Base-by-base conservation (phyloP, 2,329 filamentous ascomycete genomes). In the Pseudocercospora fijiensis region DNA sequence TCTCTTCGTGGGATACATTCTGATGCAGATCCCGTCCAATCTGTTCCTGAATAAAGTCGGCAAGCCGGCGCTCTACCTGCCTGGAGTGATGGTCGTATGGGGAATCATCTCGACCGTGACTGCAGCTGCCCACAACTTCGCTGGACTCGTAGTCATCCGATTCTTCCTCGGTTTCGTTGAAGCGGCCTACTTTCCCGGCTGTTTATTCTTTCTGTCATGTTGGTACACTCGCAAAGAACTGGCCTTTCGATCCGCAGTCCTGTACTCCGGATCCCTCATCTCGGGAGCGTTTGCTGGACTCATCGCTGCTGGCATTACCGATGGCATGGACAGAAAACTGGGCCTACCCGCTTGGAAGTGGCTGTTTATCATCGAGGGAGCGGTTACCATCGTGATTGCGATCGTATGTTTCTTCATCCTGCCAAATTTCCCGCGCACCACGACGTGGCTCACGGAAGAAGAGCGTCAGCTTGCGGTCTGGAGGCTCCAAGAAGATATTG, bases 151-250 rank as follows among this genome's bases (percentile, higher is more conserved):
- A 0, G 74, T 72, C 6, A 73, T 75, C 47, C 69, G 78, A 43
- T 79, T 79, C 66, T 75, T 77, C 62, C 69, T 79, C 1, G 78
- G 78, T 16, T 74, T 79, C 58, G 72, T 78, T 24, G 81, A 84
- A 70, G 82, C 82, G 0, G 79, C 81, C 1, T 81, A 73, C 62
- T 80, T 69, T 72, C 72, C 81, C 11, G 81, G 81, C 7, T 77
- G 79, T 8, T 71, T 83, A 11, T 82, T 81, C 71, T 82, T 81
- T 62, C 76, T 83, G 8, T 80, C 78, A 6, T 80, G 79, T 65
- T 84, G 82, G 82, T 85, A 85, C 66, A 85, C 82, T 1, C 81
- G 81, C 57, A 78, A 80, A 28, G 83, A 85, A 64, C 71, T 85
- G 16, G 79, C 79, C 2, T 76, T 82, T 47, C 78, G 83, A 4